Conservation (phyloP, 805 yeast genomes). For the Pichia sporocuriosa region DNA sequence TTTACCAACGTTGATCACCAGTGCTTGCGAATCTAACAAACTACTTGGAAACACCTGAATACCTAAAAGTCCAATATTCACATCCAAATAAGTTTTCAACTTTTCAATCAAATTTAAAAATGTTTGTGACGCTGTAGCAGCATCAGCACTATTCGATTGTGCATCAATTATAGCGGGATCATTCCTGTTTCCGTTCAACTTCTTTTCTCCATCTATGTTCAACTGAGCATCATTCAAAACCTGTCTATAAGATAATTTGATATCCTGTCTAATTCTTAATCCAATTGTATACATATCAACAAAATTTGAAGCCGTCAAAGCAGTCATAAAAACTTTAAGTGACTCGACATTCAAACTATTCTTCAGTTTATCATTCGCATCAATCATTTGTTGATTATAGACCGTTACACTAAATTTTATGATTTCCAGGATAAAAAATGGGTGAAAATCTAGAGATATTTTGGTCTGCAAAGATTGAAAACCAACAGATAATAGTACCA, state of each 20-base stretch:
- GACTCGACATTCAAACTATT: slow-evolving; percentile 44
- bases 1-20: slow-evolving; percentile 53
- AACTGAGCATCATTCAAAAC: slow-evolving; percentile 55
- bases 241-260: slow-evolving; percentile 64
- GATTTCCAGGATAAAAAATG: slow-evolving; percentile 61
- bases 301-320: slow-evolving; percentile 77
- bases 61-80: slow-evolving; percentile 48
- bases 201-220: too few species aligned
- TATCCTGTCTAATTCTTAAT: slow-evolving; percentile 66
- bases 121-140: slow-evolving; percentile 11
- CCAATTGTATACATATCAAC: slow-evolving; percentile 71
- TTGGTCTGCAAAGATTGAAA: slow-evolving; percentile 51
- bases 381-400: slow-evolving; percentile 53
- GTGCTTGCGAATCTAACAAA: slow-evolving; percentile 67
- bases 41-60: slow-evolving; percentile 78
- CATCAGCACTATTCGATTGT: background rate
- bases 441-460: slow-evolving; percentile 77
- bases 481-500: slow-evolving; percentile 55
- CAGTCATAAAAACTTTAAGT: slow-evolving; percentile 63
- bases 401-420: slow-evolving; percentile 45
- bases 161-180: background rate
- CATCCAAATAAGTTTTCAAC: slow-evolving; percentile 63
- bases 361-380: slow-evolving; percentile 49
- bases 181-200: background rate
- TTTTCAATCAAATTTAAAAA: slow-evolving; percentile 29